Percentiles rank a stretch among this genome's conserved stretches.
Evolutionary conservation across 2,329 filamentous ascomycete genomes (phyloP).

Genomic region (Pseudovirgaria hyperparasitica): DNA sequence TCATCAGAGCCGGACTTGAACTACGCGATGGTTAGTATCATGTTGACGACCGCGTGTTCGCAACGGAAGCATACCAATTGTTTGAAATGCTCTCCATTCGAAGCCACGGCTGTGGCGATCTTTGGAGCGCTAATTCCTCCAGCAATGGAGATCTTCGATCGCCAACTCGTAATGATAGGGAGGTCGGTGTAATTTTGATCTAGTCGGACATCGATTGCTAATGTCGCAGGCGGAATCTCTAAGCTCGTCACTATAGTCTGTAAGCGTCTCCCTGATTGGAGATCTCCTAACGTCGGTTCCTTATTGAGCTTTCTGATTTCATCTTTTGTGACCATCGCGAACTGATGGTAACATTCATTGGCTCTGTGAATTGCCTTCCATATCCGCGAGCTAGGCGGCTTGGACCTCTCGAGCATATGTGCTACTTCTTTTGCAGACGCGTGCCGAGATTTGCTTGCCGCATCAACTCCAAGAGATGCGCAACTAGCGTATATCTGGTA

Average conservation of each 20-base stretch:
- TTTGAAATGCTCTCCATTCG: slow-evolving; percentile 68
- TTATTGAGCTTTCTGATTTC: slow-evolving; percentile 54
- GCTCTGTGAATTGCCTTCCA: slow-evolving; percentile 65
- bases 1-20: slow-evolving; percentile 95
- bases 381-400: too few species aligned
- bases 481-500: slow-evolving; percentile 76
- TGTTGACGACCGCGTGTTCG: neutral
- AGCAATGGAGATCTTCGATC: slow-evolving; percentile 69
- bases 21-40: slow-evolving; percentile 19
- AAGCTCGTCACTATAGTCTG: slow-evolving; percentile 50
- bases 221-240: slow-evolving; percentile 74
- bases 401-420: slow-evolving; percentile 41
- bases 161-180: slow-evolving; percentile 61
- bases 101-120: slow-evolving; percentile 70
- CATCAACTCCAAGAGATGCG: slow-evolving; percentile 50
- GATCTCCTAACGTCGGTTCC: slow-evolving; percentile 51
- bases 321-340: slow-evolving; percentile 54
- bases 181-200: slow-evolving; percentile 65
- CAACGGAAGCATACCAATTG: slow-evolving; percentile 49
- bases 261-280: slow-evolving; percentile 49
- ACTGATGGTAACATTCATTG: slow-evolving; percentile 49
- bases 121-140: slow-evolving; percentile 88
- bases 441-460: slow-evolving; percentile 59
- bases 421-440: slow-evolving; percentile 60
- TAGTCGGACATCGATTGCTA: slow-evolving; percentile 64